Evolutionary conservation across 805 yeast species (phyloP), one percentile per base, ranked within the genome.

Genomic region (Hyphopichia homilentoma): DNA sequence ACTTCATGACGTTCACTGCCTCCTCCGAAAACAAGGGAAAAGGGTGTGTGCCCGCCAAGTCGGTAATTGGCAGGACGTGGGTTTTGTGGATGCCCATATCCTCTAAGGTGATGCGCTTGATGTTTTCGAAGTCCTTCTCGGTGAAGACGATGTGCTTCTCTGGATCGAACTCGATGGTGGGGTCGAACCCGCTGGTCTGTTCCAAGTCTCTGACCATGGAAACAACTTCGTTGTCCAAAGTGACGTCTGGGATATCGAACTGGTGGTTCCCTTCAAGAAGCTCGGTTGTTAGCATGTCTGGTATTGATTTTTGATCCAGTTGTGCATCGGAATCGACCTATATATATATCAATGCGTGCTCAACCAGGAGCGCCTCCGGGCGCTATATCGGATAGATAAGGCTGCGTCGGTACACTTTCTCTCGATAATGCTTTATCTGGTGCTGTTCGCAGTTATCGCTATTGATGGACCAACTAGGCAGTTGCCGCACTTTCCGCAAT

Each of bases 1-100:
- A 39, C 33, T 48, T 52, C 59, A 54, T 55, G 27, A 54, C 45
- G 27, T 51, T 47, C 25, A 48, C 39, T 2, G 61, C 61, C 29
- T 52, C 59, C 25, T 51, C 50, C 9, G 58, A 51, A 39, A 55
- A 54, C 21, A 55, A 39, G 2, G 59, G 57, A 29, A 55, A 55
- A 3, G 61, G 56, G 29, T 54, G 51, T 4, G 53, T 41, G 1
- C 48, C 57, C 4, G 53, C 72, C 34, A 63, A 51, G 16, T 64
- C 56, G 19, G 57, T 48, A 21, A 59, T 50, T 12, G 60, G 52
- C 11, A 51, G 50, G 8, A 51, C 52, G 34, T 59, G 66, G 2
- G 65, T 59, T 34, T 20, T 20, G 11, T 20, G 9, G 11, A 20
- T 20, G 11, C 11, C 11, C 11, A 20, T 8, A 20, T 20, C 22